Percentiles rank a stretch among this genome's conserved stretches.
These are phyloP conservation scores for Mycena galopus DNA, from an alignment of 768 basidiomycete genomes.

Conservation along the genomic window DNA sequence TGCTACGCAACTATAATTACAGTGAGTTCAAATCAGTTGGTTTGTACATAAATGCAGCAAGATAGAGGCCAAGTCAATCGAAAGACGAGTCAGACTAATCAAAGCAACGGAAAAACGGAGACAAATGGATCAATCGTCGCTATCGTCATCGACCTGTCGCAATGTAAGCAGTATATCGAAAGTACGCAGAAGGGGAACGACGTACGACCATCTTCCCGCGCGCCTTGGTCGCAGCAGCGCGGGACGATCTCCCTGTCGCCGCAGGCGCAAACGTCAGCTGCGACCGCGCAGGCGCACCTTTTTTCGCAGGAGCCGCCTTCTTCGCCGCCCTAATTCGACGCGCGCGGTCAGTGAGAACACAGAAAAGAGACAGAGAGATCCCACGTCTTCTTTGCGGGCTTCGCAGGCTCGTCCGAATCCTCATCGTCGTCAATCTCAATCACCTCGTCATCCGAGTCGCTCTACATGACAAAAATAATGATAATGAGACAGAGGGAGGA, in stretches of 20 bases:
- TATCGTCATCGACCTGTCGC: constrained; percentile 46
- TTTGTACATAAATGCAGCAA: constrained; percentile 8
- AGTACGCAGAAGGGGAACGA: constrained; percentile 5
- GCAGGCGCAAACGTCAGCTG: constrained; percentile 74
- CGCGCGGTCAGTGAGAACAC: background rate
- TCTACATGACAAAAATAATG: constrained; percentile 38
- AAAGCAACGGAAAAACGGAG: background rate
- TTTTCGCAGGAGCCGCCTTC: constrained; percentile 54
- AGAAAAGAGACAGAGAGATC: constrained; percentile 27
- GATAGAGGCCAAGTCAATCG: background rate
- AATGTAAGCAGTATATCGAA: background rate
- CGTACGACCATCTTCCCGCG: constrained; percentile 71
- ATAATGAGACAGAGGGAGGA: background rate
- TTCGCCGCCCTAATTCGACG: constrained; percentile 43
- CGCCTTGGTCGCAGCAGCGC: constrained; percentile 79
- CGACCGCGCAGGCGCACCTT: constrained; percentile 53
- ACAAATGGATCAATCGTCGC: constrained; percentile 41
- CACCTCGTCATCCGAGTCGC: constrained; percentile 62
- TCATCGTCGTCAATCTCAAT: constrained; percentile 71
- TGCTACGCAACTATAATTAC: background rate
- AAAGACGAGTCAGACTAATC: background rate
- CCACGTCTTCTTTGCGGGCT: constrained; percentile 70
- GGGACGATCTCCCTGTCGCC: constrained; percentile 62
- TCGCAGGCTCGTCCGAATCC: constrained; percentile 58
- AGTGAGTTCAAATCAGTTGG: background rate